Evolutionary conservation across 2,329 filamentous ascomycete genomes (phyloP).

Genomic region (Neospermospora avenae): DNA sequence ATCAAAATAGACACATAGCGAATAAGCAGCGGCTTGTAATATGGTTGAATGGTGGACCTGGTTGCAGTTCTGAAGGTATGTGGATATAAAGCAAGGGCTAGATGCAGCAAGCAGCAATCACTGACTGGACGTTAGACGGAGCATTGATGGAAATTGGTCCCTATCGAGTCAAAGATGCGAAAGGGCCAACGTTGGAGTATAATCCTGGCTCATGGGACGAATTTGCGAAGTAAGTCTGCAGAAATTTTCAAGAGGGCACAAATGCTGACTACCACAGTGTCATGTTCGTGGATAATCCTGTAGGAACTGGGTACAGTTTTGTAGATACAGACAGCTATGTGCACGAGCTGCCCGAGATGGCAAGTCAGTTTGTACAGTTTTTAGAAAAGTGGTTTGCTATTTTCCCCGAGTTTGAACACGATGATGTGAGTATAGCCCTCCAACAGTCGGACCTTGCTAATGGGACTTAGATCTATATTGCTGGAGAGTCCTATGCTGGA

Average conservation of each 20-base stretch:
- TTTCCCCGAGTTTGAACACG: slow-evolving; percentile 86
- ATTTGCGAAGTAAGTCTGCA: slow-evolving; percentile 70
- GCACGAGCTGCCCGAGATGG: slow-evolving; percentile 84
- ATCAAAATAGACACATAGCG: slow-evolving; percentile 91
- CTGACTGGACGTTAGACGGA: slow-evolving; percentile 9
- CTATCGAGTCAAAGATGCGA: slow-evolving; percentile 75
- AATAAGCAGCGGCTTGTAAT: slow-evolving; percentile 68
- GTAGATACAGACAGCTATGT: slow-evolving; percentile 86
- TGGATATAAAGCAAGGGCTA: slow-evolving; percentile 1
- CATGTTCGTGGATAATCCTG: slow-evolving; percentile 94
- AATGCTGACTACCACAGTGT: slow-evolving; percentile 40
- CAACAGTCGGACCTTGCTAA: slow-evolving; percentile 23
- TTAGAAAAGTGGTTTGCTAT: slow-evolving; percentile 86
- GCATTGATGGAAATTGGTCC: slow-evolving; percentile 84
- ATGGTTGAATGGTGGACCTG: slow-evolving; percentile 91
- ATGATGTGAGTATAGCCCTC: slow-evolving; percentile 67
- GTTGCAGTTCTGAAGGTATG: slow-evolving; percentile 96
- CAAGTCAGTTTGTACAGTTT: slow-evolving; percentile 81
- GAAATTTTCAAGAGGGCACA: background rate
- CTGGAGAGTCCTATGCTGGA: slow-evolving; percentile 94
- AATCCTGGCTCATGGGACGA: slow-evolving; percentile 99
- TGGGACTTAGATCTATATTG: slow-evolving; percentile 72
- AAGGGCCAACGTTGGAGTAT: slow-evolving; percentile 54
- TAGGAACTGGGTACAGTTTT: slow-evolving; percentile 95
- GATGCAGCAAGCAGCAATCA: background rate